Base-by-base conservation (phyloP, 179 eudicot genomes). In the Dionaea muscipula region DNA sequence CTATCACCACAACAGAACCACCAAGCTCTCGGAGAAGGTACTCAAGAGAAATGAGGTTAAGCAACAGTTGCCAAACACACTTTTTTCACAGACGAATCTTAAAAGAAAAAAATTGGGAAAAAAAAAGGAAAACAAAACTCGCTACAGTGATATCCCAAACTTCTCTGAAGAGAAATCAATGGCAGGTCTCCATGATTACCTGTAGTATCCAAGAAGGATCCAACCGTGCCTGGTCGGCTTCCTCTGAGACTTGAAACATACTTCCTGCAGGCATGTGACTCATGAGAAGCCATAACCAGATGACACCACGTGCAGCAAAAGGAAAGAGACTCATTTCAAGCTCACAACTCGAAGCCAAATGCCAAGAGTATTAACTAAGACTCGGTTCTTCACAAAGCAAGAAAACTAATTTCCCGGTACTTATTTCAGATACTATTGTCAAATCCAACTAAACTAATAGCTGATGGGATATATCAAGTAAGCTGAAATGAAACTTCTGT, bases 161-260 rank as follows among this genome's bases (percentile, higher is more conserved):
- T n/a, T 15, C 17, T 5, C 17, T 15, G 1, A 43, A 43, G 47
- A 7, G 22, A 43, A 43, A 9, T n/a, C 47, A 43, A 43, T 27
- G 31, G 31, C 53, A 57, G 60, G 50, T 61, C 33, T 38, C 48
- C 37, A 2, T 33, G 35, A 33, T 68, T 79, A 86, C 95, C 95
- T 45, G 63, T 56, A 24, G 81, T 77, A 63, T 84, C 88, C 56
- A 82, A 56, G 72, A 77, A 60, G 66, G 83, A 58, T 44, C 94
- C 96, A 10, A 81, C 19, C 50, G 71, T 70, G 45, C 96, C 96
- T 58, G 66, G 61, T 49, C 93, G 91, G 49, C 75, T 81, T 63
- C 83, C 76, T 75, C 94, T 78, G 68, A 82, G 66, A 71, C 83
- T 91, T 66, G 96, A 91, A 56, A 82, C 35, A 65, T 78, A 87